phyloP scores from a whole-genome alignment of 2,329 filamentous ascomycete species.

The Aspergillus sp. region DNA sequence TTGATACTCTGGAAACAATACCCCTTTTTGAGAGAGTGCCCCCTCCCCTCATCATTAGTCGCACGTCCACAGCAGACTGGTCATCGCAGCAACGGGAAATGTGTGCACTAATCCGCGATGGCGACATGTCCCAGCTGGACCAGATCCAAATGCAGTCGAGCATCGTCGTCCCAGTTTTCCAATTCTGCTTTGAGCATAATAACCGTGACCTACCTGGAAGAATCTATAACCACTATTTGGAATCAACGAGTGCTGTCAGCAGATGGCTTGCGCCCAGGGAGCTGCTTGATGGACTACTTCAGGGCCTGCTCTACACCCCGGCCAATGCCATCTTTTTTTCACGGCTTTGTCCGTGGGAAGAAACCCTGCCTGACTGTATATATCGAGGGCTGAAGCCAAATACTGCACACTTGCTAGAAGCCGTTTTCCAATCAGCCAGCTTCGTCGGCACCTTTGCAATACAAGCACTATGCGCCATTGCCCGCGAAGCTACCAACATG shows the following conservation, averaged over 20 bases:
- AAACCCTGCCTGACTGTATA: neutral
- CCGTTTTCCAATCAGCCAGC: neutral
- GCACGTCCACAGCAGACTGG: neutral
- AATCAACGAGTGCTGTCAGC: neutral
- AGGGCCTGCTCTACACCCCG: neutral
- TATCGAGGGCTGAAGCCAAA: neutral
- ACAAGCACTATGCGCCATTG: neutral
- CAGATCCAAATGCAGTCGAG: neutral
- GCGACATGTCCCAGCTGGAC: neutral
- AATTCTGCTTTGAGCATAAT: slow-evolving; percentile 1
- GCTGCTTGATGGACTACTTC: neutral
- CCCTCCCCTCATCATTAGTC: neutral
- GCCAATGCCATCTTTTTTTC: neutral
- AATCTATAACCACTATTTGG: neutral
- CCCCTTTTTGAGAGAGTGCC: neutral
- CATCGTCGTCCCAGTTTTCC: neutral
- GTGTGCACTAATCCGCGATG: neutral
- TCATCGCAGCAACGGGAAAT: neutral
- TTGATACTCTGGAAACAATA: neutral
- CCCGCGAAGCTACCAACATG: neutral
- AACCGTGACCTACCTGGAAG: neutral
- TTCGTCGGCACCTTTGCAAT: neutral
- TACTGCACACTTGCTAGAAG: neutral
- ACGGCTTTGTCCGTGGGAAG: neutral
- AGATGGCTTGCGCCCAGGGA: neutral